Percentiles rank a stretch among this genome's conserved stretches.
phyloP scores from a whole-genome alignment of 2,329 filamentous ascomycete species.

The Colletotrichum somersetense region DNA sequence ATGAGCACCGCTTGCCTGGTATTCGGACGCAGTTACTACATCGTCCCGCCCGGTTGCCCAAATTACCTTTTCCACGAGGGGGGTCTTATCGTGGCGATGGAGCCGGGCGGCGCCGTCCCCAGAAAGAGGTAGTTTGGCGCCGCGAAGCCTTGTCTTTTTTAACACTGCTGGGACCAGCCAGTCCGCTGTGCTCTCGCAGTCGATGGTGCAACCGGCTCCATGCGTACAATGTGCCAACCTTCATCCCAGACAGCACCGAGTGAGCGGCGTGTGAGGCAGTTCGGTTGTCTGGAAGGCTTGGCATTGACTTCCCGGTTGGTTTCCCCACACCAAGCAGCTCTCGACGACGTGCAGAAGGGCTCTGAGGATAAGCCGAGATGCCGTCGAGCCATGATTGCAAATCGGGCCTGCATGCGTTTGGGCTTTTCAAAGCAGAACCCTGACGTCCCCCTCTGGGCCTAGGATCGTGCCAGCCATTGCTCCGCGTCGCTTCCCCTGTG shows the following conservation, averaged over 20 bases:
- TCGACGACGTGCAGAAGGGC: not conserved
- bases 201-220: slow-evolving; percentile 61
- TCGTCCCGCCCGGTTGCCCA: slow-evolving; percentile 47
- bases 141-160: slow-evolving; percentile 44
- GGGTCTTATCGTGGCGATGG: slow-evolving; percentile 50
- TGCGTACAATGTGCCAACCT: slow-evolving; percentile 55
- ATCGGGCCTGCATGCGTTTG: not conserved
- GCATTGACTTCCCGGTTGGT: not conserved
- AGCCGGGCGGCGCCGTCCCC: slow-evolving; percentile 56
- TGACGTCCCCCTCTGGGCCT: not conserved
- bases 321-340: not conserved
- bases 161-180: slow-evolving; percentile 63
- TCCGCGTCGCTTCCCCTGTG: not conserved
- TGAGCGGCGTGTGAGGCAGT: not conserved
- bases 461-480: not conserved
- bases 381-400: not conserved
- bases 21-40: slow-evolving; percentile 37
- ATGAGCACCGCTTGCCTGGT: slow-evolving; percentile 45
- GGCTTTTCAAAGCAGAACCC: too few species aligned
- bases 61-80: slow-evolving; percentile 50
- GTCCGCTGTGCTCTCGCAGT: slow-evolving; percentile 60
- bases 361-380: not conserved
- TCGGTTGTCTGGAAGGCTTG: not conserved
- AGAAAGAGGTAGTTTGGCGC: slow-evolving; percentile 55
- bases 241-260: not conserved